phyloP scores from a whole-genome alignment of 2,329 filamentous ascomycete species.

The Phialemonium atrogriseum region DNA sequence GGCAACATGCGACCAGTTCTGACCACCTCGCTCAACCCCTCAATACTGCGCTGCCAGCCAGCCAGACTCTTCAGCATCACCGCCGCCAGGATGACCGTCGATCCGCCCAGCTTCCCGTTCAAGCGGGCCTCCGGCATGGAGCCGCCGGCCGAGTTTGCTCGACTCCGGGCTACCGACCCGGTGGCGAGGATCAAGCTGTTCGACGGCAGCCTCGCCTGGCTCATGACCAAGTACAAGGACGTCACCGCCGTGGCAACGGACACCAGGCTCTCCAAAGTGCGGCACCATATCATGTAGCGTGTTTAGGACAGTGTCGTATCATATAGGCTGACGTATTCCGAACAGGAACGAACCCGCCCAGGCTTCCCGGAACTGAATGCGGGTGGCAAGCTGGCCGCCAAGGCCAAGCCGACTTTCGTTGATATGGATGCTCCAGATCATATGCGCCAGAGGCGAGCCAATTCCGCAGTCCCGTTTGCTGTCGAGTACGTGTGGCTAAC shows the following conservation, averaged over 20 bases:
- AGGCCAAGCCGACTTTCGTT: constrained; percentile 40
- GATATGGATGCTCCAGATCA: constrained; percentile 42
- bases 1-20: no score
- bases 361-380: constrained; percentile 39
- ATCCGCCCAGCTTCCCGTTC: constrained; percentile 28
- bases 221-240: constrained; percentile 38
- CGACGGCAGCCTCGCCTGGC: constrained; percentile 37
- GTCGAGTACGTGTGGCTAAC: no score
- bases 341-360: constrained; percentile 27
- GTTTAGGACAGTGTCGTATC: background rate
- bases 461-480: no score
- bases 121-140: constrained; percentile 26
- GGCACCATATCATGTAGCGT: background rate
- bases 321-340: no score
- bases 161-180: constrained; percentile 31
- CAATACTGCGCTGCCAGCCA: no score
- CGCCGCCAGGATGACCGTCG: no score
- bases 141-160: constrained; percentile 34
- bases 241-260: constrained; percentile 35
- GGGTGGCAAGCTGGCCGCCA: constrained; percentile 37
- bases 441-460: constrained; percentile 32
- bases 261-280: constrained; percentile 35
- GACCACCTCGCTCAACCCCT: no score
- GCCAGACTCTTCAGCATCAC: no score
- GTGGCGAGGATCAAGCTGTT: constrained; percentile 36